Base-by-base conservation (phyloP, 179 eudicot species). In the Actinidia arguta region DNA sequence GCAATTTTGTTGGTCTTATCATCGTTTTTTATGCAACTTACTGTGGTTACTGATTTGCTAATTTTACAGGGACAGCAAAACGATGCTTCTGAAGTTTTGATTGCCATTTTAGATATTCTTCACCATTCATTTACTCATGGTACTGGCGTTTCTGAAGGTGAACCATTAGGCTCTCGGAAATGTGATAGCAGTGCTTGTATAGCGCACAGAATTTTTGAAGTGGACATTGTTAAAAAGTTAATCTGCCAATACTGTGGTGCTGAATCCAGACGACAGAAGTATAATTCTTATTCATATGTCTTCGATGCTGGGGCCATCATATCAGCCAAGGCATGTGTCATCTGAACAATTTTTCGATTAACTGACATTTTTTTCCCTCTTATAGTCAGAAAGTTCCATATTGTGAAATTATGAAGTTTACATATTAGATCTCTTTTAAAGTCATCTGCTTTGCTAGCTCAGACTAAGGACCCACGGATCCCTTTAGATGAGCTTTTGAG, bases 61-160 rank as follows among this genome's bases (percentile, higher is more conserved):
- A 25, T 66, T 79, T 83, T 12, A 85, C 94, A 95, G 98, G 95
- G 92, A 58, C 93, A 97, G 87, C 93, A 93, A 98, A 97, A 97
- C 88, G 99, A 97, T 90, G 99, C 99, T 84, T 97, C 99, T 79
- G 99, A 97, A 91, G 99, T 95, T 44, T 80, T 97, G 83, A 94
- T 83, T 64, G 98, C 90, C 17, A 88, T 97, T 83, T 97, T 97
- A 85, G 90, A 91, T 24, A 95, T 98, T 91, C 89, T 97, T 83
- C 99, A 97, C 86, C 84, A 80, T 24, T 92, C 99, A 52, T 93
- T 91, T 86, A 88, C 92, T 78, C 82, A 87, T 25, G 84, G 62
- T 81, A 55, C 84, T 9, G 84, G 78, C 61, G 87, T 80, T 81
- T 92, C 93, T 52, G 94, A 84, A 85, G 80, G 86, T 47, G 91